A percentile compares a stretch with the other conserved stretches of the same genome.
phyloP scores from a whole-genome alignment of 352 stramenopile genomes.

The Pilasporangium apinafurcum region DNA sequence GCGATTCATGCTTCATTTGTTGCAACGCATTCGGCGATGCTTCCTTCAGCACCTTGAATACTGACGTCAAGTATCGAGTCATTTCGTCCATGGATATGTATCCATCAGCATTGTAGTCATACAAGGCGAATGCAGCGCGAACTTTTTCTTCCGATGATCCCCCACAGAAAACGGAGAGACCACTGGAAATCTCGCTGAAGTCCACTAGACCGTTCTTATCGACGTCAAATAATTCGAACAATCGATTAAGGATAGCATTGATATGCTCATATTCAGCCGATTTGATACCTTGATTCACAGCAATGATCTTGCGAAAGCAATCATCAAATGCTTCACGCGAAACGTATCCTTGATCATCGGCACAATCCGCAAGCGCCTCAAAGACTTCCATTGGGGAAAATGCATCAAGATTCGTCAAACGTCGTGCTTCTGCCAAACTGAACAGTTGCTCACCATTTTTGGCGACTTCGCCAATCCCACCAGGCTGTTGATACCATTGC shows the following conservation, averaged over 20 bases:
- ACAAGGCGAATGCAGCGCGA: constrained; percentile 68
- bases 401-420: constrained; percentile 71
- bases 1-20: constrained; percentile 41
- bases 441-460: constrained; percentile 80
- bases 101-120: constrained; percentile 82
- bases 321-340: constrained; percentile 66
- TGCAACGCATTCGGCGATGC: constrained; percentile 41
- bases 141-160: constrained; percentile 75
- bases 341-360: constrained; percentile 67
- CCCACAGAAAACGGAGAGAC: constrained; percentile 80
- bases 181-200: constrained; percentile 82
- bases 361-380: constrained; percentile 58
- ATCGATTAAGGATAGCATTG: constrained; percentile 59
- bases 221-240: constrained; percentile 81
- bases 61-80: constrained; percentile 74
- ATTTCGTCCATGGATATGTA: constrained; percentile 84
- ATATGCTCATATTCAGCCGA: constrained; percentile 56
- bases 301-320: constrained; percentile 74
- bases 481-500: constrained; percentile 74
- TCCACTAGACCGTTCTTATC: constrained; percentile 84
- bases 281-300: constrained; percentile 40
- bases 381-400: constrained; percentile 78
- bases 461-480: constrained; percentile 63
- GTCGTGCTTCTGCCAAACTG: constrained; percentile 54
- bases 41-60: constrained; percentile 83